Conservation (phyloP, 768 basidiomycete genomes). For the Auriscalpium microsporum region DNA sequence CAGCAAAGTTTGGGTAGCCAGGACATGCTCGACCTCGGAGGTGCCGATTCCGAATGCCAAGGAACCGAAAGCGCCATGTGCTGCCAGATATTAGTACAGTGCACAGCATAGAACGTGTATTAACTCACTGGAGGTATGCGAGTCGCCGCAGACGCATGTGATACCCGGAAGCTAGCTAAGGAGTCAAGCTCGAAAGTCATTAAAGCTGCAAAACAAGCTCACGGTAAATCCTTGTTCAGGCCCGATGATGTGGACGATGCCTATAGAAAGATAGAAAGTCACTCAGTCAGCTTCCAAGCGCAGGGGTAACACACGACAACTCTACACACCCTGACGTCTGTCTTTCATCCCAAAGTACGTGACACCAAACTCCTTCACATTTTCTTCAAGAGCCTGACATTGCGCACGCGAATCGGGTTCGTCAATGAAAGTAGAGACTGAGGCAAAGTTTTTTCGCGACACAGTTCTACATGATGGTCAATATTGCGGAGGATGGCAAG, state of each 20-base stretch:
- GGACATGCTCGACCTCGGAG: conserved; percentile 62
- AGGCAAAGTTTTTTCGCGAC: conserved; percentile 43
- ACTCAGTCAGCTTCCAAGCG: background rate
- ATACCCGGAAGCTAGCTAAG: conserved; percentile 32
- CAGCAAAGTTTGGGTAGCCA: conserved; percentile 55
- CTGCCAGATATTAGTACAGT: conserved; percentile 18
- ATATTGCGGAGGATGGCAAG: background rate
- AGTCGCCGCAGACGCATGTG: conserved; percentile 55
- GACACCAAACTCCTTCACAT: conserved; percentile 57
- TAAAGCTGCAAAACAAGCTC: conserved; percentile 2
- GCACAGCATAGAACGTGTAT: background rate
- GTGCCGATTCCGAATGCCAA: conserved; percentile 63
- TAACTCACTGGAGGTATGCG: conserved; percentile 50
- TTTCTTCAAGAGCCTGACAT: conserved; percentile 50
- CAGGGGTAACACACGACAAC: background rate
- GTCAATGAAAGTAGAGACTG: conserved; percentile 40
- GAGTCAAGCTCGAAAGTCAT: background rate
- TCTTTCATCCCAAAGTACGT: conserved; percentile 66
- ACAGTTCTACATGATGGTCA: conserved; percentile 28
- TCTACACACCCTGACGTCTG: conserved; percentile 43
- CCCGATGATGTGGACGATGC: conserved; percentile 54
- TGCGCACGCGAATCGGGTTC: conserved; percentile 54
- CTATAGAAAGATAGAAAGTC: conserved; percentile 20
- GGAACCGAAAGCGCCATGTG: conserved; percentile 61
- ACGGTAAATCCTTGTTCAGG: conserved; percentile 61